phyloP scores from a whole-genome alignment of 2,329 filamentous ascomycete species.

The Aspergillus brunneoviolaceus region DNA sequence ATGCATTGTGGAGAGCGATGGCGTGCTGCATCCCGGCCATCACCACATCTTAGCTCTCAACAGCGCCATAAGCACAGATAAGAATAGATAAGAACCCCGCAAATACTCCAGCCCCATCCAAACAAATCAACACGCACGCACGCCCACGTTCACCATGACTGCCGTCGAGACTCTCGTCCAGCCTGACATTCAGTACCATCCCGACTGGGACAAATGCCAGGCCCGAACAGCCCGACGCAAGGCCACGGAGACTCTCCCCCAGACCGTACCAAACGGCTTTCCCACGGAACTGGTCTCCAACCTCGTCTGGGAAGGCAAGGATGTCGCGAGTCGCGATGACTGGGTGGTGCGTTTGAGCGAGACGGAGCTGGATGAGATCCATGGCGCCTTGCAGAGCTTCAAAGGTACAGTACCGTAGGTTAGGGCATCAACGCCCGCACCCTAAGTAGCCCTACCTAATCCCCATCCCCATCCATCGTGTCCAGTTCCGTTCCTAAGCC shows the following conservation, averaged over 20 bases:
- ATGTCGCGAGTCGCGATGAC: constrained; percentile 37
- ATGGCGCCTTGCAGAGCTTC: constrained; percentile 43
- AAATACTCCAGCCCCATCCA: no score
- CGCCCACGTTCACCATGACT: neutral
- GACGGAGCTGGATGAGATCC: constrained; percentile 44
- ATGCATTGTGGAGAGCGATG: no score
- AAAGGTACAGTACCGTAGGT: constrained; percentile 28
- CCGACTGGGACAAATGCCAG: constrained; percentile 26
- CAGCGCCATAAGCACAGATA: neutral
- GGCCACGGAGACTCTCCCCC: constrained; percentile 18
- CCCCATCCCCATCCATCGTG: no score
- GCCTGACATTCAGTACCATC: constrained; percentile 32
- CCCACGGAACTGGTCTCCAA: constrained; percentile 41
- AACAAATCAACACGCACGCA: neutral
- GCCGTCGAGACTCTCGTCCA: constrained; percentile 10
- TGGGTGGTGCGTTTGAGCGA: constrained; percentile 42
- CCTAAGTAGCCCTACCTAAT: neutral
- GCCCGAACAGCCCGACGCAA: constrained; percentile 21
- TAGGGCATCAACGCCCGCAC: neutral
- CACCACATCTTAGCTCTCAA: neutral
- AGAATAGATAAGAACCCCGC: neutral
- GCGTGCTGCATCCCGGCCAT: neutral
- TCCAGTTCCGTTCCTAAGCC: no score
- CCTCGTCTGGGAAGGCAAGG: constrained; percentile 49
- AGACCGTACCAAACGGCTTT: constrained; percentile 42